phyloP scores from a whole-genome alignment of 2,329 filamentous ascomycete species.

The Diaporthe destruens region DNA sequence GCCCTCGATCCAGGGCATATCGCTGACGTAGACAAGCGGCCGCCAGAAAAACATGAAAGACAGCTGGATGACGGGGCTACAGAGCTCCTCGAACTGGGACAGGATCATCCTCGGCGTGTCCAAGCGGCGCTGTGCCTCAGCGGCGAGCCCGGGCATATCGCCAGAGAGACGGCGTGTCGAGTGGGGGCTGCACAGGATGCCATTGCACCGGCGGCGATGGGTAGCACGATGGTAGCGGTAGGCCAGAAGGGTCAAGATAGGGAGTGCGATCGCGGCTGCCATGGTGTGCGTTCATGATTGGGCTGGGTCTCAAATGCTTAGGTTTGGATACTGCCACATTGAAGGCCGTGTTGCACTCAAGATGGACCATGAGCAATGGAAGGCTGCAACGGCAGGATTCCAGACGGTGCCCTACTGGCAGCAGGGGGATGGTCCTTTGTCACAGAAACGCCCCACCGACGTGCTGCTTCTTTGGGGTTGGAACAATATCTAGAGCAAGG shows the following conservation, averaged over 20 bases:
- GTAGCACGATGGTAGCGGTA: slow-evolving; percentile 33
- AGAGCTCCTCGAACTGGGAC: slow-evolving; percentile 28
- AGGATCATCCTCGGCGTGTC: slow-evolving; percentile 31
- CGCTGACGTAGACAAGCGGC: slow-evolving; percentile 44
- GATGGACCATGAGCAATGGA: background rate
- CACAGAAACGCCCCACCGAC: background rate
- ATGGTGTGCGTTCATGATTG: slow-evolving; percentile 24
- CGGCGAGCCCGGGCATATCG: slow-evolving; percentile 37
- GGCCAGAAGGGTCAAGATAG: slow-evolving; percentile 14
- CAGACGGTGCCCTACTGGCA: background rate
- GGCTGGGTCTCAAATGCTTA: too few relatives aligned
- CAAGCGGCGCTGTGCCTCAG: slow-evolving; percentile 21
- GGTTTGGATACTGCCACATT: background rate
- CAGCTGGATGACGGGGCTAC: slow-evolving; percentile 24
- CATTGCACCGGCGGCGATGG: slow-evolving; percentile 35
- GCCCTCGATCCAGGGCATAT: slow-evolving; percentile 44
- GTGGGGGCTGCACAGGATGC: slow-evolving; percentile 39
- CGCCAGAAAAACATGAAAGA: slow-evolving; percentile 39
- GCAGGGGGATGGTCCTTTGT: slow-evolving; percentile 4
- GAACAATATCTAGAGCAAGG: slow-evolving; percentile 9
- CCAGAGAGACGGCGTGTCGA: slow-evolving; percentile 40
- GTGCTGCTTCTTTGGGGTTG: background rate
- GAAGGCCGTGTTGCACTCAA: background rate
- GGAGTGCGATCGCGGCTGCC: slow-evolving; percentile 34
- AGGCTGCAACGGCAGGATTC: background rate